Evolutionary conservation across 1,139 yeast genomes (phyloP).

Genomic region (Nadsonia starkeyi-henricii): DNA sequence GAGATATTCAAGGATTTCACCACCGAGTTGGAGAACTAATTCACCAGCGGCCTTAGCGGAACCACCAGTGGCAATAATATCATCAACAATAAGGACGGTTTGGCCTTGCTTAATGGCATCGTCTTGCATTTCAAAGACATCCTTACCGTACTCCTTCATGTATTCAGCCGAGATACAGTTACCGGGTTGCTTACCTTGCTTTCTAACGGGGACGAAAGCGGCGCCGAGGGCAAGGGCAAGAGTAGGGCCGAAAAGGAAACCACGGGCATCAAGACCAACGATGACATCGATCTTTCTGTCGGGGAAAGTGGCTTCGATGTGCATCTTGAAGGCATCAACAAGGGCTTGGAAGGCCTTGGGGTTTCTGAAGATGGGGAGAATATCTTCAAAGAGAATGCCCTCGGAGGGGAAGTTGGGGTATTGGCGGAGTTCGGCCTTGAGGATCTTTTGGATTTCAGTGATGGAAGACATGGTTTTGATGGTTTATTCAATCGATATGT

Average conservation of each 20-base stretch:
- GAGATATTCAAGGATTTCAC: conserved; percentile 60
- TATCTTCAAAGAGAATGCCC: conserved; percentile 93
- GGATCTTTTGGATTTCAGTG: conserved; percentile 11
- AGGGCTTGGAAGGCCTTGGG: conserved; percentile 72
- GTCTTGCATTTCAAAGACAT: conserved; percentile 76
- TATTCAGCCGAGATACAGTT: conserved; percentile 57
- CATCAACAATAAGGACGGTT: conserved; percentile 79
- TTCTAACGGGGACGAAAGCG: conserved; percentile 90
- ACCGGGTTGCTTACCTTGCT: conserved; percentile 92
- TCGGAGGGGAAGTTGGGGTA: conserved; percentile 87
- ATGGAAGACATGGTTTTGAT: not conserved
- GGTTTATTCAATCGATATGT: not conserved
- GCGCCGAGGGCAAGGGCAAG: conserved; percentile 80
- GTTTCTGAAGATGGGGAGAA: conserved; percentile 78
- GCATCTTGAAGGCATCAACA: conserved; percentile 66
- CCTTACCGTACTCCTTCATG: conserved; percentile 83
- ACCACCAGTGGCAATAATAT: conserved; percentile 96
- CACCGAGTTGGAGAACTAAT: conserved; percentile 52
- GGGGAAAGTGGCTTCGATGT: conserved; percentile 37
- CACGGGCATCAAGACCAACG: conserved; percentile 93
- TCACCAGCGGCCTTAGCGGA: conserved; percentile 91
- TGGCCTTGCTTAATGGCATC: conserved; percentile 72
- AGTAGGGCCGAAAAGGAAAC: conserved; percentile 91
- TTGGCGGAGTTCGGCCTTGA: conserved; percentile 31
- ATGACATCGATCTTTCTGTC: conserved; percentile 63